Conservation (phyloP, 2,329 filamentous ascomycete species). For the Fusarium pseudonygamai region DNA sequence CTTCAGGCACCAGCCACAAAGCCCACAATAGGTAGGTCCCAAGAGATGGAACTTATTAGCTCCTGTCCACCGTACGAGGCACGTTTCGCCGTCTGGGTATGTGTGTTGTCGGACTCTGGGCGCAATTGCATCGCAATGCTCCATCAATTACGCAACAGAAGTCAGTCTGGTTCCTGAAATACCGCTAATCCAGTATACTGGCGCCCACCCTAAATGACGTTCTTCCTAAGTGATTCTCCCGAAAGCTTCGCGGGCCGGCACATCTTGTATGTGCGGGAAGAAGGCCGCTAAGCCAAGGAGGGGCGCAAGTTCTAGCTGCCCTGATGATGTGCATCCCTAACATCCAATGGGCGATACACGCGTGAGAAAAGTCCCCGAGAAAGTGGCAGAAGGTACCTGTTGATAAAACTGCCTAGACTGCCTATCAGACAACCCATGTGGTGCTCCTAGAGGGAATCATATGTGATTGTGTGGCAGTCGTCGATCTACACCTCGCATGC, state of each 20-base stretch:
- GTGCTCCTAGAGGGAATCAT: neutral
- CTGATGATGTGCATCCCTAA: constrained; percentile 33
- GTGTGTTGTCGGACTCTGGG: constrained; percentile 24
- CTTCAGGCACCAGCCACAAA: neutral
- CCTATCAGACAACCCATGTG: constrained; percentile 29
- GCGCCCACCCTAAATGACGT: neutral
- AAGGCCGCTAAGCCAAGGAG: constrained; percentile 24
- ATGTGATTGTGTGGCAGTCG: neutral
- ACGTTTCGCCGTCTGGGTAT: constrained; percentile 37
- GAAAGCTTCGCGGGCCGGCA: constrained; percentile 35
- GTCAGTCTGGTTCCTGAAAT: neutral
- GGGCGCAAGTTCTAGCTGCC: constrained; percentile 11
- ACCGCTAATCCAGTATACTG: neutral
- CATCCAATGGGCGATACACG: constrained; percentile 26
- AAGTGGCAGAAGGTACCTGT: constrained; percentile 15
- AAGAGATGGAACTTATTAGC: neutral
- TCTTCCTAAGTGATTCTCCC: constrained; percentile 21
- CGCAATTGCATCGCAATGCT: constrained; percentile 28
- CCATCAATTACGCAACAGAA: constrained; percentile 34
- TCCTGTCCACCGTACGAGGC: constrained; percentile 41
- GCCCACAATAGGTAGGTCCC: neutral
- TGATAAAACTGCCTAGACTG: constrained; percentile 8
- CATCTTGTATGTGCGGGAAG: constrained; percentile 32
- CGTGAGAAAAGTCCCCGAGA: constrained; percentile 21
- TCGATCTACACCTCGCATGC: neutral